A percentile compares a stretch with the other conserved stretches of the same genome.
These are phyloP conservation scores for Coemansia erecta DNA, from an alignment of 192 early-diverging fungal species.

Conservation along the genomic window DNA sequence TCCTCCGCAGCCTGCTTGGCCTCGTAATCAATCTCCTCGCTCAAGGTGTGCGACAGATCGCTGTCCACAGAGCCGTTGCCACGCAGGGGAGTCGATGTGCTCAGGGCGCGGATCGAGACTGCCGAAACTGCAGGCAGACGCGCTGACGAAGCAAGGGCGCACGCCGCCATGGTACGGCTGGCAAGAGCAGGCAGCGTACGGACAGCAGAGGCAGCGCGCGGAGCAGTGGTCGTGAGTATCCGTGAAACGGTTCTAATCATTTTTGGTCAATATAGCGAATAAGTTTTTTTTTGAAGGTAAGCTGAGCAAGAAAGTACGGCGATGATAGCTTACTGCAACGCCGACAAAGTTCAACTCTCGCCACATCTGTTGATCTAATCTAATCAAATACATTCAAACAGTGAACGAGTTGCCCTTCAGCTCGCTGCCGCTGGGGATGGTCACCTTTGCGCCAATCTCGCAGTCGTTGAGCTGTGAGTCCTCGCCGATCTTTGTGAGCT, in stretches of 20 bases:
- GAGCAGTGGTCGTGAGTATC: conserved; percentile 16
- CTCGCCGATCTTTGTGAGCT: conserved; percentile 72
- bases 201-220: conserved; percentile 4
- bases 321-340: background rate
- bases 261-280: background rate
- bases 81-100: conserved; percentile 23
- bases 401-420: conserved; percentile 22
- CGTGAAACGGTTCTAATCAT: conserved; percentile 33
- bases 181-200: background rate
- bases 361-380: background rate
- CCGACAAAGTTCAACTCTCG: too few species aligned
- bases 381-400: conserved; percentile 4
- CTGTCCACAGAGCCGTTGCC: conserved; percentile 58
- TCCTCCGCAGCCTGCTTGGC: conserved; percentile 56
- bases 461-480: conserved; percentile 83
- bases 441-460: conserved; percentile 54
- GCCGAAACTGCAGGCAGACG: background rate
- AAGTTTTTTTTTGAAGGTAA: background rate
- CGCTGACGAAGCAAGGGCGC: background rate
- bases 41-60: conserved; percentile 69
- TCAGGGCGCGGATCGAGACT: conserved; percentile 25
- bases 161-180: background rate
- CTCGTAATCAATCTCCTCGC: conserved; percentile 77
- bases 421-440: conserved; percentile 16
- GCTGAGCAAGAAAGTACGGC: background rate